Evolutionary conservation across 139 green algal genomes (phyloP), one percentile per base, ranked within the genome.

Genomic region (Closterium sp.): DNA sequence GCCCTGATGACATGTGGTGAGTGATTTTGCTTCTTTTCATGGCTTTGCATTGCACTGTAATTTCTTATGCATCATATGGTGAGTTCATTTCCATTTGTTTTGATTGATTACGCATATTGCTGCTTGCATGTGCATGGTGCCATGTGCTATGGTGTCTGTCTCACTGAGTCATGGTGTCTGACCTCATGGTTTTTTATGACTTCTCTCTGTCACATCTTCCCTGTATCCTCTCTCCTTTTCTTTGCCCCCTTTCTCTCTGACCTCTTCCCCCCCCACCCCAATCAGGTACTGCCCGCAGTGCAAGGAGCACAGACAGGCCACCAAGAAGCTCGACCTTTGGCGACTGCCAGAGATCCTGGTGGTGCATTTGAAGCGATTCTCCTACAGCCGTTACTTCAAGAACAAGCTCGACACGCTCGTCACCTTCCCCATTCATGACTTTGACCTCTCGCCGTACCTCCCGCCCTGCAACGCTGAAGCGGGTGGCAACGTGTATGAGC

Each of bases 281-380:
- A 28, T 19, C 91, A 93, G 91, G 98, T 98, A 97, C 94, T 99
- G 98, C 94, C 95, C 94, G 28, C 90, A 92, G 31, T 99, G 98
- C 96, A 98, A 98, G 96, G 88, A 94, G 62, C 97, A 97, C 92
- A 95, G 97, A 90, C 94, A 96, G 89, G 97, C 97, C 1, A 90
- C 92, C 90, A 99, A 99, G 96, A 98, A 99, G 94, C 95, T 99
- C 85, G 97, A 98, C 93, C 93, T 99, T 73, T 99, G 97, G 97
- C 91, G 89, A 22, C 92, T 98, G 91, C 98, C 98, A 0, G 96
- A 99, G 88, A 96, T 99, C 88, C 95, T 99, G 42, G 96, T 99
- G 30, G 96, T 99, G 70, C 98, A 99, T 95, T 94, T 99, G 29
- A 99, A 99, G 95, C 96, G 98, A 90, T 99, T 99, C 95, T 96